A percentile compares a stretch with the other conserved stretches of the same genome.
Conservation (phyloP, 768 basidiomycete species). For the Lactifluus subvellereus region DNA sequence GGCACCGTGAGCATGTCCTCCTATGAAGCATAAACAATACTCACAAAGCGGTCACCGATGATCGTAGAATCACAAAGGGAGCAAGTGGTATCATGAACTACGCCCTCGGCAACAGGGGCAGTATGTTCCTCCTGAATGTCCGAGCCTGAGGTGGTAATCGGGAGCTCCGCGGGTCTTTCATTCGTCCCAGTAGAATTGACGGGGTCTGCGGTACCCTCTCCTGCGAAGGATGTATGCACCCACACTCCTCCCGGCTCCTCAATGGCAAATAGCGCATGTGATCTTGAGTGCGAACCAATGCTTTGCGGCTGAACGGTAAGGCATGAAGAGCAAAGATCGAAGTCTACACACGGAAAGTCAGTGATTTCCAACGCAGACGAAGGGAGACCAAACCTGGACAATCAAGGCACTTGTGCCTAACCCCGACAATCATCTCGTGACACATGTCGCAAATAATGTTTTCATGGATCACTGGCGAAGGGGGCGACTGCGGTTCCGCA, state of each 20-base stretch:
- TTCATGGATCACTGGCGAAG: slow-evolving; percentile 38
- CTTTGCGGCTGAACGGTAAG: slow-evolving; percentile 35
- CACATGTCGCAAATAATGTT: slow-evolving; percentile 67
- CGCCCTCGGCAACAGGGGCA: slow-evolving; percentile 23
- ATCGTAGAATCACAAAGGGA: slow-evolving; percentile 73
- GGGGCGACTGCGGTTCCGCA: neutral
- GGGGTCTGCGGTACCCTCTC: slow-evolving; percentile 31
- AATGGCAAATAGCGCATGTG: slow-evolving; percentile 67
- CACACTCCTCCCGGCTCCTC: slow-evolving; percentile 57
- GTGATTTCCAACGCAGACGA: neutral
- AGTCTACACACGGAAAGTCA: slow-evolving; percentile 40
- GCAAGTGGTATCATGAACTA: slow-evolving; percentile 63
- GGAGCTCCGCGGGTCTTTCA: neutral
- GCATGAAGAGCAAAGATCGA: slow-evolving; percentile 64
- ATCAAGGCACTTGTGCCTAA: slow-evolving; percentile 76
- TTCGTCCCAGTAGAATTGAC: neutral
- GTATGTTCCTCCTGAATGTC: neutral
- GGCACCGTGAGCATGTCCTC: neutral
- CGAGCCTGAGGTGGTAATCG: neutral
- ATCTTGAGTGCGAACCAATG: slow-evolving; percentile 13
- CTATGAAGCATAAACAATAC: slow-evolving; percentile 27
- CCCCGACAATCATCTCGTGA: slow-evolving; percentile 48
- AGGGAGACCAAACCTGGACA: slow-evolving; percentile 49
- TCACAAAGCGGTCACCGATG: slow-evolving; percentile 64
- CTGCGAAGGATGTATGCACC: slow-evolving; percentile 54